A percentile compares a stretch with the other conserved stretches of the same genome.
Evolutionary conservation across 176 grass and related monocot species (phyloP).

Genomic region (Oryza longistaminata): DNA sequence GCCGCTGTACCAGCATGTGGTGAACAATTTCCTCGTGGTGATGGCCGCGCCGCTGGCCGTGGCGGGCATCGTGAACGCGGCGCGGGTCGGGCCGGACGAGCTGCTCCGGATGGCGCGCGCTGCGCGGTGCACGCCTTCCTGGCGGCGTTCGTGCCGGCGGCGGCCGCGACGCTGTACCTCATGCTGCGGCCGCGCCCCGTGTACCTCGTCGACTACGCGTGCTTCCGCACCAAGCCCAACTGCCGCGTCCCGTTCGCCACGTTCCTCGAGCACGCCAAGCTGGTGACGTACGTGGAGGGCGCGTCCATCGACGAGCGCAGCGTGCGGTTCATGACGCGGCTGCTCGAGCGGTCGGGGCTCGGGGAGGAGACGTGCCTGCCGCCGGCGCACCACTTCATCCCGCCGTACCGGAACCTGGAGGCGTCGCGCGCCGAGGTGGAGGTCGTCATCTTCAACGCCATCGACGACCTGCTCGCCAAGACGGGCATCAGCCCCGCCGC

Average conservation of each 20-base stretch:
- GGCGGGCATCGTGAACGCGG: not conserved
- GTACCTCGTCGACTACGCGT: constrained; percentile 73
- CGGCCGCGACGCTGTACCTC: constrained; percentile 40
- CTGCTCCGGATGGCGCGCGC: not conserved
- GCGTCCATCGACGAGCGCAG: constrained; percentile 56
- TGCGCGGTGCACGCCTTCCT: constrained; percentile 44
- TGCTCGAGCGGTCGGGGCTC: constrained; percentile 61
- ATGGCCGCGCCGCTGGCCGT: constrained; percentile 49
- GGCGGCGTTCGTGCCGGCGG: constrained; percentile 40
- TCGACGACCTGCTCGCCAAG: constrained; percentile 62
- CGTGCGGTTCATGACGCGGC: constrained; percentile 59
- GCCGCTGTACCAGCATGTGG: constrained; percentile 52
- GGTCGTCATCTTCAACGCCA: constrained; percentile 65
- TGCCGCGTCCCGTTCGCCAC: constrained; percentile 66
- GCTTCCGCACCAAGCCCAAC: constrained; percentile 55
- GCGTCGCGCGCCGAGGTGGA: constrained; percentile 59
- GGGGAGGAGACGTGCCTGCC: constrained; percentile 66
- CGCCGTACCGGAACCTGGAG: constrained; percentile 61
- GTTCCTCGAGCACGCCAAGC: constrained; percentile 69
- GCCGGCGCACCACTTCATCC: constrained; percentile 66
- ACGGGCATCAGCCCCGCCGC: constrained; percentile 35
- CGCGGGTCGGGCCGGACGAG: constrained; percentile 45
- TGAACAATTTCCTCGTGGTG: constrained; percentile 58
- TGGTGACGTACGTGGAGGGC: constrained; percentile 48
- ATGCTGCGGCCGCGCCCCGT: constrained; percentile 57